These are phyloP conservation scores for Panicum miliaceum DNA, from an alignment of 176 grass and related monocot species.

Conservation along the genomic window DNA sequence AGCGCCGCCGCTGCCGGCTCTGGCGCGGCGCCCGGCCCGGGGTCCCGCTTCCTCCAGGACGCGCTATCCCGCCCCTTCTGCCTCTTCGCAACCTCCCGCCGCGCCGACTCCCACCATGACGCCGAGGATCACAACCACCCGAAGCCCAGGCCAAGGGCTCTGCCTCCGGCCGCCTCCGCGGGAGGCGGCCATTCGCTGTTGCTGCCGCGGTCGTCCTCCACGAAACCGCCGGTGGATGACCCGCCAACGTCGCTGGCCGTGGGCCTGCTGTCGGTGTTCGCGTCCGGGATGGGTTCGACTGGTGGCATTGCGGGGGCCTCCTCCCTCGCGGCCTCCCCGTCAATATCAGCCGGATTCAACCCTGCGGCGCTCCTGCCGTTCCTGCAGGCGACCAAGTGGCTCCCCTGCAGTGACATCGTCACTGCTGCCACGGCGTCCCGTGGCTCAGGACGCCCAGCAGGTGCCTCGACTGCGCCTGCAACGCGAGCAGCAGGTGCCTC, in stretches of 20 bases:
- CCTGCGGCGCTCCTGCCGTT: constrained; percentile 78
- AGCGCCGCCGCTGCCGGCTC: constrained; percentile 40
- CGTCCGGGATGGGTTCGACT: constrained; percentile 45
- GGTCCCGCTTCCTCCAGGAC: constrained; percentile 63
- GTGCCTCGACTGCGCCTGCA: background rate
- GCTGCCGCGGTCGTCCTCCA: constrained; percentile 19
- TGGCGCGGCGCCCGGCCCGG: constrained; percentile 40
- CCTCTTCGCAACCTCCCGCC: constrained; percentile 57
- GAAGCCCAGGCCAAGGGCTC: constrained; percentile 38
- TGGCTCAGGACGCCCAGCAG: constrained; percentile 32
- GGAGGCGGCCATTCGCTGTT: constrained; percentile 35
- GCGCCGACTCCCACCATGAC: constrained; percentile 37
- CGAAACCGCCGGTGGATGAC: constrained; percentile 27
- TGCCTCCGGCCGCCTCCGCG: background rate
- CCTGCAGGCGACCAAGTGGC: constrained; percentile 81
- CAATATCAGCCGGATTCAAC: constrained; percentile 62
- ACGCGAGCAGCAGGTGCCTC: background rate
- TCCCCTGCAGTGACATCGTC: constrained; percentile 76
- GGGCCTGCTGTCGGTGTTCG: constrained; percentile 61
- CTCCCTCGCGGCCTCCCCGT: constrained; percentile 60
- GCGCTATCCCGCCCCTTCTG: constrained; percentile 57
- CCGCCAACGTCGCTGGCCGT: constrained; percentile 42
- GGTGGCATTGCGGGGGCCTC: constrained; percentile 31
- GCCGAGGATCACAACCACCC: constrained; percentile 46
- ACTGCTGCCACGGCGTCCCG: constrained; percentile 19